Base-by-base conservation (phyloP, 495 filamentous ascomycete genomes). In the Neurospora pannonica region DNA sequence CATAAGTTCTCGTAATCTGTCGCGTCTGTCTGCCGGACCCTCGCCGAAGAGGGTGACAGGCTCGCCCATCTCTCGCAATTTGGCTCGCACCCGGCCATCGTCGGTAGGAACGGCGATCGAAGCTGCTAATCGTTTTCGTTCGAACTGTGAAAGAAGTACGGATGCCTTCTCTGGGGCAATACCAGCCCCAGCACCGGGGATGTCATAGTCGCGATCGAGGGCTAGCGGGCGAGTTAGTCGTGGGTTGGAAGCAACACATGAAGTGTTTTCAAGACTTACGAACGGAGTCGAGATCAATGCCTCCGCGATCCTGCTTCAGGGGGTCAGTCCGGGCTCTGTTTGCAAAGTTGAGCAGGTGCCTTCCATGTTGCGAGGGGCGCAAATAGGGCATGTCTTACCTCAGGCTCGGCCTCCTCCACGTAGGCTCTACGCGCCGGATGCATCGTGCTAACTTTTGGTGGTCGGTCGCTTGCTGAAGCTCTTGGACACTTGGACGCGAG, bases 11-110 rank as follows among this genome's bases (percentile, higher is more conserved):
- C 96, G 90, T 74, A 99, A 80, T 73, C 96, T 89, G 75, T 98
- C 96, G 84, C 96, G 88, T 73, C 96, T 86, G 77, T 98, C 95
- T 7, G 86, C 90, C 0, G 92, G 92, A 7, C 93, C 94, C 86
- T 99, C 96, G 62, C 94, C 96, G 77, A 99, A 99, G 0, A 98
- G 87, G 6, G 97, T 99, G 72, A 98, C 91, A 3, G 96, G 97
- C 80, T 99, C 91, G 13, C 92, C 93, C 42, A 97, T 86, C 77
- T 95, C 91, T 77, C 97, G 91, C 71, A 98, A 84, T 42, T 90
- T 90, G 34, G 88, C 84, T 46, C 94, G 92, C 42, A 99, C 95
- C 75, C 92, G 90, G 37, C 87, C 92, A 85, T 99, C 97, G 77
- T 97, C 94, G 71, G 96, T 99, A 5, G 96, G 96, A 4, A 99